A percentile compares a stretch with the other conserved stretches of the same genome.
phyloP scores from a whole-genome alignment of 1,284 basidiomycete species.

The Pholiota adiposa region DNA sequence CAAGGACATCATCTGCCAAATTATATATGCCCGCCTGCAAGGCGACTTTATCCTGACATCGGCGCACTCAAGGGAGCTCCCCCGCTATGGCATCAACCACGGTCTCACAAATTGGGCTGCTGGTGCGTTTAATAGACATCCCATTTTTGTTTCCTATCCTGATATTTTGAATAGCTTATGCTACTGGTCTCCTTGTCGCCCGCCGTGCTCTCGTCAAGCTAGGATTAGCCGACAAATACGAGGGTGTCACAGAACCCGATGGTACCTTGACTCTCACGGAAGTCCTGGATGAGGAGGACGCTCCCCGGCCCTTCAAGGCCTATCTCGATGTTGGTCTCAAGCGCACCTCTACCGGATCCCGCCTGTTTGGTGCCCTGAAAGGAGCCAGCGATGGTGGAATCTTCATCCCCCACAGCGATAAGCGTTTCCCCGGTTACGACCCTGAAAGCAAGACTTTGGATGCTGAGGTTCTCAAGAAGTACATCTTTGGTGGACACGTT shows the following conservation, averaged over 20 bases:
- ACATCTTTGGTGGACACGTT: constrained; percentile 98
- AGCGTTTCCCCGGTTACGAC: constrained; percentile 99
- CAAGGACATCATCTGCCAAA: constrained; percentile 90
- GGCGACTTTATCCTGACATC: constrained; percentile 94
- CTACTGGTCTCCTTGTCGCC: constrained; percentile 94
- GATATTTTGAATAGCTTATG: constrained; percentile 71
- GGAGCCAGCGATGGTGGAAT: constrained; percentile 98
- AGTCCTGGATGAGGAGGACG: constrained; percentile 88
- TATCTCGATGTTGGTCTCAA: constrained; percentile 99
- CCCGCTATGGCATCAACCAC: constrained; percentile 96
- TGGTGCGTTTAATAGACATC: constrained; percentile 48
- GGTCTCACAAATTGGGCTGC: constrained; percentile 99
- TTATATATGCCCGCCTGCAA: constrained; percentile 96
- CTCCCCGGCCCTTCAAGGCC: constrained; percentile 97
- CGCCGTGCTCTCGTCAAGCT: constrained; percentile 96
- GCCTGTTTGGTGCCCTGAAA: constrained; percentile 99
- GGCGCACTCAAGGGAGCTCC: constrained; percentile 91
- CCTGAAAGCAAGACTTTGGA: constrained; percentile 94
- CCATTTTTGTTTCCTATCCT: neutral
- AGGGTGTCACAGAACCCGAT: constrained; percentile 93
- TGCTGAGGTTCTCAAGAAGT: constrained; percentile 94
- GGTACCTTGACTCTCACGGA: constrained; percentile 87
- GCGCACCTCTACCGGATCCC: constrained; percentile 97
- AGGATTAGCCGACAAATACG: constrained; percentile 98
- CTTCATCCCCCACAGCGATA: constrained; percentile 97